phyloP scores from a whole-genome alignment of 257 asterid genomes.

The Rubia yunnanensis region DNA sequence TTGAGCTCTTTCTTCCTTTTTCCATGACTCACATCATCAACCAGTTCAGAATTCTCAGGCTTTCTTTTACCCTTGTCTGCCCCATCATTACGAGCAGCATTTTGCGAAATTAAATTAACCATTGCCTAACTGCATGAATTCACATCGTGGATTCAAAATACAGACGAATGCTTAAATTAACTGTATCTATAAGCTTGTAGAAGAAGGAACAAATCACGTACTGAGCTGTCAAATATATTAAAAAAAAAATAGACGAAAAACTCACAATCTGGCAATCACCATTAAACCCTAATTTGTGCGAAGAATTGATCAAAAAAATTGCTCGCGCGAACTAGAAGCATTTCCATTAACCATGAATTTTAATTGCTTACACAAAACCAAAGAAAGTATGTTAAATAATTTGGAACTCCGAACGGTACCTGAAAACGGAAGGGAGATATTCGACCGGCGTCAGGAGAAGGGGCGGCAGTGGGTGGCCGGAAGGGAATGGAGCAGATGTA shows the following conservation, averaged over 20 bases:
- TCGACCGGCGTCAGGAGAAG: too few species aligned
- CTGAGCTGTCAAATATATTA: too few species aligned
- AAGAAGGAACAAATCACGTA: too few species aligned
- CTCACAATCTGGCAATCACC: background rate
- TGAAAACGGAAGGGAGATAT: background rate
- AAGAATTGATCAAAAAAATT: too few species aligned
- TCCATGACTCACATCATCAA: constrained; percentile 22
- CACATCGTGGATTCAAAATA: background rate
- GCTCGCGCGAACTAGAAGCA: too few species aligned
- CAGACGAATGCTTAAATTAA: background rate
- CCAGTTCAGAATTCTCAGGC: constrained; percentile 22
- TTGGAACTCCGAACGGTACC: background rate
- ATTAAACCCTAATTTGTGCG: too few species aligned
- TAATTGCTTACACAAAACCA: background rate
- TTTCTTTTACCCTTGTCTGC: constrained; percentile 34
- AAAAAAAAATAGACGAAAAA: too few species aligned
- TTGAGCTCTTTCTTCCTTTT: constrained; percentile 41
- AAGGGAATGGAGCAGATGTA: background rate
- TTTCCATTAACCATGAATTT: too few species aligned
- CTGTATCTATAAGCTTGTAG: background rate
- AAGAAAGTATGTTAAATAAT: background rate
- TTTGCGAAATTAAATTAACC: constrained; percentile 75
- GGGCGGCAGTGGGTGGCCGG: background rate
- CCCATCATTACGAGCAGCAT: constrained; percentile 31
- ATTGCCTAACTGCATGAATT: constrained; percentile 11